phyloP scores from a whole-genome alignment of 345 rosid species.

The Salix exigua region DNA sequence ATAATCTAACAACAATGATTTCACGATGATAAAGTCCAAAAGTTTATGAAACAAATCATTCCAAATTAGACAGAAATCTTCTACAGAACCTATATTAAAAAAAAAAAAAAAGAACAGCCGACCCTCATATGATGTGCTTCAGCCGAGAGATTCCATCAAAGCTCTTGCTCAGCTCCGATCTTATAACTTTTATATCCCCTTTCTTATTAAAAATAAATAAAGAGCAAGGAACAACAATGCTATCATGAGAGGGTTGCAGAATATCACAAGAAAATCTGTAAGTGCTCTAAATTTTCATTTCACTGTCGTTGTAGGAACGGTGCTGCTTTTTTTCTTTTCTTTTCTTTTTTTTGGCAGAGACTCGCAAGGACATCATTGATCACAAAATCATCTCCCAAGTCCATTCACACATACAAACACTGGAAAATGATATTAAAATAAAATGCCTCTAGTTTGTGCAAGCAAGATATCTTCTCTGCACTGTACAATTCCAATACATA shows the following conservation, averaged over 20 bases:
- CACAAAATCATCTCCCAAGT: constrained; percentile 12
- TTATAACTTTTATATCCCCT: background rate
- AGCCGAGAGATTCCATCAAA: background rate
- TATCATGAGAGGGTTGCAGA: background rate
- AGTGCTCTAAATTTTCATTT: constrained; percentile 3
- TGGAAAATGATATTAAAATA: constrained; percentile 3
- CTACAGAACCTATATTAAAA: background rate
- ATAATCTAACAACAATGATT: background rate
- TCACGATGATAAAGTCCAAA: background rate
- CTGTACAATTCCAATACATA: constrained; percentile 36
- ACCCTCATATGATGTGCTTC: background rate
- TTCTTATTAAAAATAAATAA: background rate
- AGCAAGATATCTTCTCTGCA: constrained; percentile 33
- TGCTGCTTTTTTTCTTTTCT: background rate
- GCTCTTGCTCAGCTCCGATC: background rate
- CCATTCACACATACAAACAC: constrained; percentile 20
- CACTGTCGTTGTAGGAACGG: background rate
- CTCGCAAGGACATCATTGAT: constrained; percentile 1
- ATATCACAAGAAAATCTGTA: background rate
- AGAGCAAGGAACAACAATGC: background rate
- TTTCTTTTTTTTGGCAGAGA: constrained; percentile 5
- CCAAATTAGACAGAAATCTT: background rate
- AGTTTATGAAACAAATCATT: background rate
- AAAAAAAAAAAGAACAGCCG: background rate
- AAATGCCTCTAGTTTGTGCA: constrained; percentile 25